Evolutionary conservation across 2,329 filamentous ascomycete species (phyloP).

Genomic region (Fusarium acutatum): DNA sequence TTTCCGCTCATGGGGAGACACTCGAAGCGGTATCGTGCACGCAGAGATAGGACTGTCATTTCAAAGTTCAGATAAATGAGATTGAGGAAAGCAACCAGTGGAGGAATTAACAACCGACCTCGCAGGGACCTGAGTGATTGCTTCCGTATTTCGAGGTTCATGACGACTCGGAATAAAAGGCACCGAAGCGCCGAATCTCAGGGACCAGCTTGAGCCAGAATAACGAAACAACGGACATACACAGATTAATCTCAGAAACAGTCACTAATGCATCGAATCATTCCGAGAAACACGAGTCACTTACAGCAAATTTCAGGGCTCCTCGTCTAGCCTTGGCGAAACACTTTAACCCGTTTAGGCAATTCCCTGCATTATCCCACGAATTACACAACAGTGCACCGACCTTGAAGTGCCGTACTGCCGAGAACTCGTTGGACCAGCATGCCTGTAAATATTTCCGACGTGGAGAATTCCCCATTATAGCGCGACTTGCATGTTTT

Average conservation of each 20-base stretch:
- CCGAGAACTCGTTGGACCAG: neutral
- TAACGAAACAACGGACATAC: neutral
- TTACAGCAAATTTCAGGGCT: neutral
- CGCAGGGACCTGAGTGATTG: too few species aligned
- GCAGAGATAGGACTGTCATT: accelerated
- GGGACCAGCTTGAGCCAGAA: too few species aligned
- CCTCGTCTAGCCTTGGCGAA: neutral
- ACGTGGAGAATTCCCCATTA: neutral
- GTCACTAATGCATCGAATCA: neutral
- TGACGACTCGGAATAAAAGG: neutral
- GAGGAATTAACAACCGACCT: accelerated
- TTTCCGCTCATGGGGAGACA: accelerated
- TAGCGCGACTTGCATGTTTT: neutral
- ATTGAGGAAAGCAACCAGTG: too few species aligned
- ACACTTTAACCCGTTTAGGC: neutral
- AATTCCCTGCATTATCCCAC: neutral
- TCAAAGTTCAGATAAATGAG: neutral
- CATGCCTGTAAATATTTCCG: neutral
- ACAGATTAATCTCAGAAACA: neutral
- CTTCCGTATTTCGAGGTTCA: neutral
- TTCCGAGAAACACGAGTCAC: neutral
- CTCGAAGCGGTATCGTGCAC: accelerated
- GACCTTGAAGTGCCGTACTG: neutral
- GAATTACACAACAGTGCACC: neutral
- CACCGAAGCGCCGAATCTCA: too few species aligned